phyloP scores from a whole-genome alignment of 148 eudicot species.

The Persicaria maculosa region DNA sequence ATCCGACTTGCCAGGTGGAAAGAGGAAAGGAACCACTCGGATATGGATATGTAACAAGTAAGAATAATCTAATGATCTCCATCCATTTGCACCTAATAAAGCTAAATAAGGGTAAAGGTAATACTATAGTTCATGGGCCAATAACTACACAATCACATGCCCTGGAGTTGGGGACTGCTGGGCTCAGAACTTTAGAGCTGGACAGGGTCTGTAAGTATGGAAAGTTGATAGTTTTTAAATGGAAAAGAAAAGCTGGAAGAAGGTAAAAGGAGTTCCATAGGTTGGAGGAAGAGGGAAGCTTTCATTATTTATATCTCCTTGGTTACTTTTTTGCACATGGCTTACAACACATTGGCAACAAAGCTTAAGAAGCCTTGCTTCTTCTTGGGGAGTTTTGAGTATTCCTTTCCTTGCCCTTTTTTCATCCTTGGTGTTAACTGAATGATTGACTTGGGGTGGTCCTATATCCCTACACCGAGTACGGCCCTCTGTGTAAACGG shows the following conservation, averaged over 20 bases:
- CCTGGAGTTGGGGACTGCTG: slow-evolving; percentile 8
- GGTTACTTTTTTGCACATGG: slow-evolving; percentile 53
- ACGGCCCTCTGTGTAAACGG: too few relatives aligned
- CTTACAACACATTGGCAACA: slow-evolving; percentile 28
- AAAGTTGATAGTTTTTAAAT: neutral
- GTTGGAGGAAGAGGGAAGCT: slow-evolving; percentile 15
- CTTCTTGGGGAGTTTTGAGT: slow-evolving; percentile 39
- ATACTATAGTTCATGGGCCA: neutral
- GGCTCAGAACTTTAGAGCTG: slow-evolving; percentile 52
- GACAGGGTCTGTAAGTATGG: slow-evolving; percentile 21
- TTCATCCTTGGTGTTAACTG: neutral
- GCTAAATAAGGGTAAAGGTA: slow-evolving; percentile 6
- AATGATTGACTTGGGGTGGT: neutral
- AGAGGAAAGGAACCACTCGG: neutral
- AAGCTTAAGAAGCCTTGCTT: slow-evolving; percentile 55
- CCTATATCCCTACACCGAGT: neutral
- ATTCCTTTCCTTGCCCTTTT: slow-evolving; percentile 21
- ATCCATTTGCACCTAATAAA: slow-evolving; percentile 12
- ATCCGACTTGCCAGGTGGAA: neutral
- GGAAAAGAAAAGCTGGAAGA: slow-evolving; percentile 7
- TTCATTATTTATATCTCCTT: slow-evolving; percentile 20
- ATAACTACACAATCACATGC: neutral
- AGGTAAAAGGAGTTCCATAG: slow-evolving; percentile 12
- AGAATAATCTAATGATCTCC: slow-evolving; percentile 9
- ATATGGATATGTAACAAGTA: neutral